Evolutionary conservation across 768 basidiomycete species (phyloP), one percentile per base, ranked within the genome.

Genomic region (Panellus pusillus): DNA sequence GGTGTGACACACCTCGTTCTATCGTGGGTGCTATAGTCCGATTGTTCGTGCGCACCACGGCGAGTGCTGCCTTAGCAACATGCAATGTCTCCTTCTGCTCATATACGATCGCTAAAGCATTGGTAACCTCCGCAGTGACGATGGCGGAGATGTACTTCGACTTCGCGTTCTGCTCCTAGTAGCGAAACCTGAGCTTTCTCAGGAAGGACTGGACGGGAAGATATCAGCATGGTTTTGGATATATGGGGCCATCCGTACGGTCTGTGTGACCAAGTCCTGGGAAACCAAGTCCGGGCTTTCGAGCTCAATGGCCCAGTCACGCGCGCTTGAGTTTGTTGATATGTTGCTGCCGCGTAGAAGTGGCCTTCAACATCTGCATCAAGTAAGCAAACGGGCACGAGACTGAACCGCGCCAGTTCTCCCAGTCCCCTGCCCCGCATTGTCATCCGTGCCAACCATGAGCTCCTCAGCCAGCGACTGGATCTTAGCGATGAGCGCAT

Each of bases 161-260:
- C 65, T 95, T 96, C 3, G 93, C 90, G 60, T 93, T 90, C 67
- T 93, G 90, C 63, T 96, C 91, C 15, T 93, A 73, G 65, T 92
- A 93, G 58, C 90, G 88, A 64, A 91, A 93, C 69, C 95, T 95
- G 24, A 94, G 81, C 62, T 90, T 90, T 19, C 86, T 78, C 17
- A 93, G 73, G 61, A 84, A 89, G 7, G 83, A 74, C 89, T 90
- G 47, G 14, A 19, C 17, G 2, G n/a, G 44, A 19, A 8, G 24
- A 24, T 24, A 24, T 12, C 8, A 15, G 32, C 37, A n/a, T 50
- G 9, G 8, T 11, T 41, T 11, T 19, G 5, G 14, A 29, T 9
- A 7, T 14, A 29, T n/a, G 40, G 47, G 1, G 42, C 24, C 31
- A 31, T 6, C 65, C 85, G n/a, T 48, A 87, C 87, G 35, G 79